A percentile compares a stretch with the other conserved stretches of the same genome.
Conservation (phyloP, 495 filamentous ascomycete species). For the Penicillium arizonense region DNA sequence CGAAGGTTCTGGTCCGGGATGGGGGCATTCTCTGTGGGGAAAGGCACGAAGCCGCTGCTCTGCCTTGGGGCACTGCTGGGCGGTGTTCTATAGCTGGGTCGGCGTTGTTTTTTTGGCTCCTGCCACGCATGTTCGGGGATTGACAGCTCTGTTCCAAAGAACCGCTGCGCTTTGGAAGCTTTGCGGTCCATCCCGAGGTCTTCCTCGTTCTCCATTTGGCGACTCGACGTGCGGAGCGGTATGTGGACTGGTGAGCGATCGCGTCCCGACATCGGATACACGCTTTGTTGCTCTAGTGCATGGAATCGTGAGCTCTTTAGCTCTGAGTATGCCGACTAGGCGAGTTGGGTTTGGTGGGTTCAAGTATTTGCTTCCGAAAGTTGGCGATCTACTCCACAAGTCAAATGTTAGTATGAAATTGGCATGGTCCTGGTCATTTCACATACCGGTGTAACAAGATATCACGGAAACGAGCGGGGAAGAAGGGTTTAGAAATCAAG, state of each 20-base stretch:
- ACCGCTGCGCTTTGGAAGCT: constrained; percentile 36
- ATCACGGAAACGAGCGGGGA: too few species aligned
- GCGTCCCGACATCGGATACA: constrained; percentile 12
- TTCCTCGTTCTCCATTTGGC: constrained; percentile 19
- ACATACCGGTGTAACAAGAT: too few species aligned
- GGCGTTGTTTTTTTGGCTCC: constrained; percentile 20
- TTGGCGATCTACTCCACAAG: background rate
- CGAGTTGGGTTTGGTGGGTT: background rate
- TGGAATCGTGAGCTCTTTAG: background rate
- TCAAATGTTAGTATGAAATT: background rate
- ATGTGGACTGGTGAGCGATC: constrained; percentile 23
- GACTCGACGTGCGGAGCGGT: constrained; percentile 34
- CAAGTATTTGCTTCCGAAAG: background rate
- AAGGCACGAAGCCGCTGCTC: constrained; percentile 22
- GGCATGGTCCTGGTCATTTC: too few species aligned
- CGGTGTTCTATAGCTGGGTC: constrained; percentile 32
- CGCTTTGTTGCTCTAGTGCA: background rate
- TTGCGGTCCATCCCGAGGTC: constrained; percentile 21
- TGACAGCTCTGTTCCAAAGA: constrained; percentile 36
- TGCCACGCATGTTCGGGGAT: constrained; percentile 22
- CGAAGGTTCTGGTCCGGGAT: constrained; percentile 33
- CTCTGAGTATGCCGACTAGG: background rate
- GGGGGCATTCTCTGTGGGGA: constrained; percentile 22
- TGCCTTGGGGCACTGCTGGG: constrained; percentile 23
- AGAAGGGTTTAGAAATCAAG: background rate